phyloP scores from a whole-genome alignment of 2,329 filamentous ascomycete species.

The Dactylellina leptospora region DNA sequence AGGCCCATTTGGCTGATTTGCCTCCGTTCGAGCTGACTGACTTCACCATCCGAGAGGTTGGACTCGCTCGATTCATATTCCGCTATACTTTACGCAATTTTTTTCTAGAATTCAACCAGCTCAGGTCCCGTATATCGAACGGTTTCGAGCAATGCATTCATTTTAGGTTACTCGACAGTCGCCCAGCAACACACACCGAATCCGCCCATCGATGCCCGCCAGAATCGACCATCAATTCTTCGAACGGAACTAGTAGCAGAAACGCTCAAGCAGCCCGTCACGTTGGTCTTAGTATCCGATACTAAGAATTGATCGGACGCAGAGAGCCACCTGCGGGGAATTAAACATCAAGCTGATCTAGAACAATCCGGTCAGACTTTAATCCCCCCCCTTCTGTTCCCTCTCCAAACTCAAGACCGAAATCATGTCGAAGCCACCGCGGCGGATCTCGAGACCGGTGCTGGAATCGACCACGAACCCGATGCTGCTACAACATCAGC shows the following conservation, averaged over 20 bases:
- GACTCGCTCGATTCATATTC: slow-evolving; percentile 3
- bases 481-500: slow-evolving; percentile 24
- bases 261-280: background rate
- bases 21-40: slow-evolving; percentile 11
- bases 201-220: background rate
- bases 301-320: background rate
- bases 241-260: background rate
- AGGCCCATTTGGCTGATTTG: slow-evolving; percentile 9
- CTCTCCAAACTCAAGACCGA: slow-evolving; percentile 5
- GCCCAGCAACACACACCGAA: slow-evolving; percentile 4
- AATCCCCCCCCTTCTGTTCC: background rate
- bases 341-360: slow-evolving; percentile 3
- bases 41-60: slow-evolving; percentile 3
- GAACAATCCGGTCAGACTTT: background rate
- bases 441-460: slow-evolving; percentile 34
- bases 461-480: slow-evolving; percentile 37
- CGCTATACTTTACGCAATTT: slow-evolving; percentile 4
- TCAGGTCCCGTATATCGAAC: background rate
- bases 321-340: background rate
- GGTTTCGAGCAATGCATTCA: background rate
- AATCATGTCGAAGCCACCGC: slow-evolving; percentile 35
- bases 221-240: slow-evolving; percentile 6
- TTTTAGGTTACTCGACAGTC: slow-evolving; percentile 19
- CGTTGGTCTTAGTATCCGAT: background rate
- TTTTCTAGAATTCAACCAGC: background rate